Evolutionary conservation across 2,329 filamentous ascomycete genomes (phyloP).

Genomic region (Clarireedia hainanense): DNA sequence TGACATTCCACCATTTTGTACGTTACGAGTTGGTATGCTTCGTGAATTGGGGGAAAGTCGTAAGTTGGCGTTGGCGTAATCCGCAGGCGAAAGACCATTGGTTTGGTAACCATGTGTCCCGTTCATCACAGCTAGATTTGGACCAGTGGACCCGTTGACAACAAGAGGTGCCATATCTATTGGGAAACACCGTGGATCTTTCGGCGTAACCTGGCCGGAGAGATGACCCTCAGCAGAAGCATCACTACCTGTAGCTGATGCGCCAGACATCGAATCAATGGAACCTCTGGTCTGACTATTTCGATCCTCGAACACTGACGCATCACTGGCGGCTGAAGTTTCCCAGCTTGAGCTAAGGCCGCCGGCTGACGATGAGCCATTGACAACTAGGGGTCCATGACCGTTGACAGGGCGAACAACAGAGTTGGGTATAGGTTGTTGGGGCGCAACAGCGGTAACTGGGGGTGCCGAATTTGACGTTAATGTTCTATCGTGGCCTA

Average conservation of each 20-base stretch:
- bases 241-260: constrained; percentile 21
- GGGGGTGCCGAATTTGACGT: constrained; percentile 21
- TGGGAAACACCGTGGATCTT: constrained; percentile 14
- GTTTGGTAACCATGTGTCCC: constrained; percentile 10
- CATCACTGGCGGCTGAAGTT: constrained; percentile 19
- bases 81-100: constrained; percentile 16
- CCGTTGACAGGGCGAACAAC: constrained; percentile 23
- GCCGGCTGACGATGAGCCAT: constrained; percentile 20
- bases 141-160: constrained; percentile 20
- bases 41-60: constrained; percentile 24
- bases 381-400: constrained; percentile 26
- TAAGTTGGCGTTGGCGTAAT: constrained; percentile 15
- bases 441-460: constrained; percentile 14
- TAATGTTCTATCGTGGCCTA: constrained; percentile 27
- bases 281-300: constrained; percentile 16
- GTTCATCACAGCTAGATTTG: constrained; percentile 6
- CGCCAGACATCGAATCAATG: constrained; percentile 24
- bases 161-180: constrained; percentile 18
- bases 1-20: constrained; percentile 25
- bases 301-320: constrained; percentile 20
- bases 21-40: constrained; percentile 19
- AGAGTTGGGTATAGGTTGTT: constrained; percentile 22
- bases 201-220: constrained; percentile 23
- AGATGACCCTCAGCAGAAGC: constrained; percentile 17
- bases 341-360: not conserved